These are phyloP conservation scores for Dendrobium officinale DNA, from an alignment of 106 monocot species.

Conservation along the genomic window DNA sequence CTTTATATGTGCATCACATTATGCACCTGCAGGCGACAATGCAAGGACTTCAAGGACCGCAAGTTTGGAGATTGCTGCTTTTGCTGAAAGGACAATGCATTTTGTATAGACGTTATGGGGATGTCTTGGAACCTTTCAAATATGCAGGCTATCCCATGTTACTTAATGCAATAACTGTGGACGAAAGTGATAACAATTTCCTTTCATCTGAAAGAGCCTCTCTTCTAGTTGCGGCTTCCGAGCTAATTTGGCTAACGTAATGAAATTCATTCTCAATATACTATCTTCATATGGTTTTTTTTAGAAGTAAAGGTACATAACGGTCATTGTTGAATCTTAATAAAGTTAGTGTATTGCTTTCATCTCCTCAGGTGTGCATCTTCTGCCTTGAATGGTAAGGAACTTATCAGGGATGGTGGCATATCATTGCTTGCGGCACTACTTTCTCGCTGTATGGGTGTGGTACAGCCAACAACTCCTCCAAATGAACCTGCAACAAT, in stretches of 20 bases:
- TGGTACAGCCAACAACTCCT: slow-evolving; percentile 91
- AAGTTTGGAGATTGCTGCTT: slow-evolving; percentile 90
- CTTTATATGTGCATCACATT: not conserved
- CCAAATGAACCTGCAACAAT: slow-evolving; percentile 83
- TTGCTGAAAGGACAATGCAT: slow-evolving; percentile 90
- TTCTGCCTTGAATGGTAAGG: slow-evolving; percentile 95
- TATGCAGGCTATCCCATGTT: slow-evolving; percentile 99
- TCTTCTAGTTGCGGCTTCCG: slow-evolving; percentile 92
- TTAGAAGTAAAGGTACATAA: not conserved
- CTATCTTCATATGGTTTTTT: slow-evolving; percentile 1
- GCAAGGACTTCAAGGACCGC: slow-evolving; percentile 99
- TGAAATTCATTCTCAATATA: slow-evolving; percentile 2
- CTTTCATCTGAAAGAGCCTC: slow-evolving; percentile 91
- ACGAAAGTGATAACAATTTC: slow-evolving; percentile 87
- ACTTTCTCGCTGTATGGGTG: slow-evolving; percentile 90
- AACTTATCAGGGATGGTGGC: slow-evolving; percentile 93
- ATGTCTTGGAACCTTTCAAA: slow-evolving; percentile 97
- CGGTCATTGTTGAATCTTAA: slow-evolving; percentile 1
- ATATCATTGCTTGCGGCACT: slow-evolving; percentile 85
- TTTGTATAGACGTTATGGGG: slow-evolving; percentile 84
- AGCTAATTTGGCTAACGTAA: slow-evolving; percentile 97
- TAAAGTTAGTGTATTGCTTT: not conserved
- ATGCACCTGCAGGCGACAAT: slow-evolving; percentile 68
- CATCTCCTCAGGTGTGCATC: slow-evolving; percentile 68
- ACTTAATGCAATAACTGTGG: slow-evolving; percentile 90